Percentiles rank a stretch among this genome's conserved stretches.
These are phyloP conservation scores for Selenicereus undatus DNA, from an alignment of 148 eudicot species.

Conservation along the genomic window DNA sequence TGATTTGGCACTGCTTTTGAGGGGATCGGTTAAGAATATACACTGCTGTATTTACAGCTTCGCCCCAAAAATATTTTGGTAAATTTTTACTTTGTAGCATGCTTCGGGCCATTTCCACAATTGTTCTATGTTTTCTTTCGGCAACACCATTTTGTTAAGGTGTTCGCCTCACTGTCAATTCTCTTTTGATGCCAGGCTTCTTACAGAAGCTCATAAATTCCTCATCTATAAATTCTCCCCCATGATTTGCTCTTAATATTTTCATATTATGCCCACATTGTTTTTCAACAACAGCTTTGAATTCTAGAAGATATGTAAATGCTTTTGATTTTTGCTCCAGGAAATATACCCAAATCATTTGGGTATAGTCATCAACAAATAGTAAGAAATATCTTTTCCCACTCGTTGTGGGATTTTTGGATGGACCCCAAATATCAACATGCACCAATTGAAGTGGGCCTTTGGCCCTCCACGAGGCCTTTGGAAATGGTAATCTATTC, in stretches of 20 bases:
- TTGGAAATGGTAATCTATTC: not conserved
- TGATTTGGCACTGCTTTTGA: not conserved
- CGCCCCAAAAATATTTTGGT: constrained; percentile 7
- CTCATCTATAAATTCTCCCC: not conserved
- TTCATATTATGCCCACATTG: not conserved
- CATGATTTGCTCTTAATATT: constrained; percentile 8
- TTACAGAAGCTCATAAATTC: constrained; percentile 16
- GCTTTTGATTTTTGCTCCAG: constrained; percentile 9
- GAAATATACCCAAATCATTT: constrained; percentile 18
- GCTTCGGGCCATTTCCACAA: constrained; percentile 13
- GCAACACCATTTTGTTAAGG: constrained; percentile 22
- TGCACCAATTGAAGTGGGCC: not conserved
- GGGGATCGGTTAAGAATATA: not conserved
- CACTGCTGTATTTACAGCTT: not conserved
- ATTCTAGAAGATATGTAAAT: not conserved
- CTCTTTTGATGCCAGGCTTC: constrained; percentile 7
- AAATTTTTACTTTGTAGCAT: not conserved
- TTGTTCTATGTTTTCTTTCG: not conserved
- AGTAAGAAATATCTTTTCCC: no score
- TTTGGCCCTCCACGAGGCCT: no score
- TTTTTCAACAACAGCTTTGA: no score
- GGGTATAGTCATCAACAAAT: no score
- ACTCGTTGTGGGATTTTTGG: not conserved
- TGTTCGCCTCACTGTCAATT: constrained; percentile 1
- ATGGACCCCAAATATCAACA: no score